Evolutionary conservation across 139 green algal genomes (phyloP), one percentile per base, ranked within the genome.

Genomic region (Micractinium sp.): DNA sequence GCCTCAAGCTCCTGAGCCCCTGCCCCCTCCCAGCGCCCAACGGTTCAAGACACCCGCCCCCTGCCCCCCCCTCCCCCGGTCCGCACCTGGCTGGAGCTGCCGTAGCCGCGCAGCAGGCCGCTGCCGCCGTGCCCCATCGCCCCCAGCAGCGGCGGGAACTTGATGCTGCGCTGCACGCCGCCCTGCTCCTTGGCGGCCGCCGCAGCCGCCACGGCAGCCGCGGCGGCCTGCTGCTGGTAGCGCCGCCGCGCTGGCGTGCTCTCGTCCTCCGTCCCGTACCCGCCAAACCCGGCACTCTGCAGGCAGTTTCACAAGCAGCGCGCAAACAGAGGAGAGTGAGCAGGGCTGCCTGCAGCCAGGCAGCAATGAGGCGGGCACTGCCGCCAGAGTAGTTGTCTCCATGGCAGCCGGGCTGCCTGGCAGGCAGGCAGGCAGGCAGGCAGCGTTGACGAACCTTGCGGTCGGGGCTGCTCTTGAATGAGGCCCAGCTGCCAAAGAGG

Each of bases 401-500:
- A n/a, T 56, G 47, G 47, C 47, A 56, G 47, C 47, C 47, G 9
- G 47, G 47, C 47, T 56, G 47, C 47, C 47, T 56, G 47, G n/a
- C n/a, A n/a, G n/a, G n/a, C n/a, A n/a, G n/a, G n/a, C n/a, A n/a
- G n/a, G n/a, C n/a, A n/a, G n/a, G n/a, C 47, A 56, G 47, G 5
- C 74, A 39, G 74, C 35, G 5, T 18, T 47, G 12, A 39, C 47
- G 2, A 38, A 85, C 86, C 86, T 86, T 91, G 61, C 86, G 63
- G 39, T 89, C 89, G 1, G 61, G 75, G 79, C 66, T 69, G 69
- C 87, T 89, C 20, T 92, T 86, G 76, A 91, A 87, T 35, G 66
- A 87, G 47, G 77, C 75, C 87, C 80, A 92, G 67, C 78, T 79
- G 74, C 75, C 76, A 78, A 94, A 93, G 7, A 94, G 75, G 9